Percentiles rank a stretch among this genome's conserved stretches.
Conservation (phyloP, 2,329 filamentous ascomycete genomes). For the Fusarium tupiense region DNA sequence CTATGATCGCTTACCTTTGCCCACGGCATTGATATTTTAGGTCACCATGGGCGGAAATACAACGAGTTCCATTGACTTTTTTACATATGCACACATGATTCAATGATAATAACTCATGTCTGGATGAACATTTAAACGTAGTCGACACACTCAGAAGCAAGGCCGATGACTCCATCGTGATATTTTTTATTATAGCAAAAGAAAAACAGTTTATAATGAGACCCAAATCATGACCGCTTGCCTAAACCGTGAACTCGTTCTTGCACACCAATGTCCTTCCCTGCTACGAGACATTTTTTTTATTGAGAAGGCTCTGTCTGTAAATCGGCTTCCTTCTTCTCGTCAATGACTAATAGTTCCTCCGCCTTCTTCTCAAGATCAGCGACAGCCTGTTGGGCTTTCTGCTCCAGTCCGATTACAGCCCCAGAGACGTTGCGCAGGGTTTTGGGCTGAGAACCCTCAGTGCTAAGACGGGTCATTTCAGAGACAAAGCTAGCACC, state of each 20-base stretch:
- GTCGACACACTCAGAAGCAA: neutral
- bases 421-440: conserved; percentile 54
- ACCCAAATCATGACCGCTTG: conserved; percentile 39
- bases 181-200: conserved; percentile 18
- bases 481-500: conserved; percentile 91
- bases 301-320: conserved; percentile 18
- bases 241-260: conserved; percentile 37
- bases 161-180: neutral
- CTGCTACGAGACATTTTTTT: conserved; percentile 14
- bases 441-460: conserved; percentile 52
- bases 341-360: conserved; percentile 16
- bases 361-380: conserved; percentile 35
- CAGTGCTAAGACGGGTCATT: conserved; percentile 65
- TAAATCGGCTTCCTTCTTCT: conserved; percentile 32
- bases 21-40: neutral
- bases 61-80: neutral
- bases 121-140: neutral
- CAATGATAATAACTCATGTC: neutral
- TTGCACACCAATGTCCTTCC: conserved; percentile 27
- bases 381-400: conserved; percentile 39
- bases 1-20: neutral
- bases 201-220: conserved; percentile 23
- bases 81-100: neutral
- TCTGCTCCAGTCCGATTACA: conserved; percentile 47
- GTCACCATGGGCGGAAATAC: neutral